Base-by-base conservation (phyloP, 352 stramenopile species). In the Globisporangium spiculum region DNA sequence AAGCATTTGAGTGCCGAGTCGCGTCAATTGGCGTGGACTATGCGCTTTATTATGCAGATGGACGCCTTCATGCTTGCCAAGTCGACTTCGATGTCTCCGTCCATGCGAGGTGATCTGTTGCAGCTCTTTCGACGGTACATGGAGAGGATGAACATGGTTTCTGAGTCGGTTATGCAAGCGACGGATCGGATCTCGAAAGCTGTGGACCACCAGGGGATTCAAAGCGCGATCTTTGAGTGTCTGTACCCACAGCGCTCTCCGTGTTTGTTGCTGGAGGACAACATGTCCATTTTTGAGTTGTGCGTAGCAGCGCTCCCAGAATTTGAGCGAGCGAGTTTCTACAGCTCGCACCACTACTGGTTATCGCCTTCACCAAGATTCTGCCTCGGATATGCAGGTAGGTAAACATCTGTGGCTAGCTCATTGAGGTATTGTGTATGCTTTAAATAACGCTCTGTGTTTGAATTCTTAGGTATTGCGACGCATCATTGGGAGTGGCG, bases 401-500 rank as follows among this genome's bases (percentile, higher is more conserved):
- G 30, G 72, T 32, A 7, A 24, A 26, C n/a, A 36, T 16, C 32
- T 38, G 32, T 38, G 32, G 32, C 32, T 38, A 38, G 32, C 32
- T 38, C 7, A 12, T 38, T 38, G 32, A 38, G 8, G 32, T 36
- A 5, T 57, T 52, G 0, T 18, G 24, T 26, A 36, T 5, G 9
- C 9, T 63, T 18, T 36, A 41, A 20, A 8, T 36, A 41, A 20
- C 5, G 0, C 32, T n/a, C 20, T 56, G 34, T 1, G 61, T 32
- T 12, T 26, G 6, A 0, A 26, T 30, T 20, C 32, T 26, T n/a
- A 89, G 79, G 73, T n/a, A 57, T 70, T 50, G 81, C 77, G 32
- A 63, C 50, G 36, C 71, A 86, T 34, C 75, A 83, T 32, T 89
- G 79, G 79, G 81, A 89, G 62, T 71, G 77, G 46, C 65, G 81